Conservation (phyloP, 352 stramenopile genomes). For the Albugo laibachii region DNA sequence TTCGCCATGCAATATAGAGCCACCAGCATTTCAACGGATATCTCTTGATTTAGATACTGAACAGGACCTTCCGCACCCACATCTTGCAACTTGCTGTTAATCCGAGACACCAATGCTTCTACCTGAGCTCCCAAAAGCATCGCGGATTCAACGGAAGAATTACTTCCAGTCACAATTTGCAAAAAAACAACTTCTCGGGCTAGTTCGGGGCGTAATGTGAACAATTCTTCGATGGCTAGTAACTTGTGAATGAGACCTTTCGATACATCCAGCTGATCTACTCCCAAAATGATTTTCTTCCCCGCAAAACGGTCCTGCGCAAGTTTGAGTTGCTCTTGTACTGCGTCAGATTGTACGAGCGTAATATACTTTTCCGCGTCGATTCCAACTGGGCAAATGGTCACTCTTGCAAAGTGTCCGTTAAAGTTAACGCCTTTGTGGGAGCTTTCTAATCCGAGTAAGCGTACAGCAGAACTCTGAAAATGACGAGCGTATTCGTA, state of each 20-base stretch:
- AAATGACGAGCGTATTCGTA: conserved; percentile 83
- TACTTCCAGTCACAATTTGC: conserved; percentile 71
- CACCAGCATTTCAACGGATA: conserved; percentile 69
- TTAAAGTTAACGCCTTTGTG: conserved; percentile 80
- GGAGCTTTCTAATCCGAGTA: conserved; percentile 75
- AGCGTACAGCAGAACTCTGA: conserved; percentile 61
- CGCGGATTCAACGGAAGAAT: conserved; percentile 19
- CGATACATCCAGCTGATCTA: conserved; percentile 73
- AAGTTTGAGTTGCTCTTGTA: conserved; percentile 43
- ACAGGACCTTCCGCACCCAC: conserved; percentile 67
- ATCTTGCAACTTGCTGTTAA: conserved; percentile 85
- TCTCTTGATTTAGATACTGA: conserved; percentile 83
- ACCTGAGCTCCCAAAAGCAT: conserved; percentile 49
- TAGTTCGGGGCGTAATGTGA: conserved; percentile 75
- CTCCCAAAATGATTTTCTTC: conserved; percentile 68
- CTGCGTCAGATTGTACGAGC: conserved; percentile 28
- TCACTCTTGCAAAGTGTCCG: conserved; percentile 74
- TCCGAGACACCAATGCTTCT: conserved; percentile 76
- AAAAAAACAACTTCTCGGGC: conserved; percentile 88
- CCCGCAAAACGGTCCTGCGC: conserved; percentile 46
- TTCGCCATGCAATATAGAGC: conserved; percentile 78
- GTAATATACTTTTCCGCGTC: conserved; percentile 62
- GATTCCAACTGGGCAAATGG: conserved; percentile 76
- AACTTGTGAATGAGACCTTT: conserved; percentile 84
- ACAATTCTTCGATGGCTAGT: conserved; percentile 76